A percentile compares a stretch with the other conserved stretches of the same genome.
Evolutionary conservation across 306 rosid genomes (phyloP).

Genomic region (Rosa persica): DNA sequence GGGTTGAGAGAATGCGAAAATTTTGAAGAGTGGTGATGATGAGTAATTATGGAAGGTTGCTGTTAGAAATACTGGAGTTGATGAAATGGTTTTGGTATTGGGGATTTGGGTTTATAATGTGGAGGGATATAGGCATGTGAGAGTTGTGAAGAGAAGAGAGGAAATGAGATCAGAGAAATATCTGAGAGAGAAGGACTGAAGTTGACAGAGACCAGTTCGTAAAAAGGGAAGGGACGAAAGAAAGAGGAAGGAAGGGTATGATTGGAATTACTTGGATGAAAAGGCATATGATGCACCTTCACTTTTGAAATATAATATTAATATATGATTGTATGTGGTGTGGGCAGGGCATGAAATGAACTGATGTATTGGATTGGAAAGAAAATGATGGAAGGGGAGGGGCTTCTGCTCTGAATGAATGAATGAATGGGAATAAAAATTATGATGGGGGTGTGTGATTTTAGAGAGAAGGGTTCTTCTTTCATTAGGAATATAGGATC

Average conservation of each 20-base stretch:
- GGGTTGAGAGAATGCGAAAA: neutral
- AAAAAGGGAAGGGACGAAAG: constrained; percentile 93
- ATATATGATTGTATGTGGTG: neutral
- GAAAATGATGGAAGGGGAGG: constrained; percentile 15
- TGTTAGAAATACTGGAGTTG: constrained; percentile 13
- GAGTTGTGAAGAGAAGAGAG: constrained; percentile 33
- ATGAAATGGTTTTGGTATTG: constrained; percentile 34
- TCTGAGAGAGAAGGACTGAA: constrained; percentile 92
- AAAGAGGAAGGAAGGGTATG: constrained; percentile 69
- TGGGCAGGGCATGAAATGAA: constrained; percentile 17
- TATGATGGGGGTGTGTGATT: constrained; percentile 43
- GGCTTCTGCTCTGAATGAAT: constrained; percentile 50
- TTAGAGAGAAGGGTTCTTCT: constrained; percentile 47
- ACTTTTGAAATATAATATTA: neutral
- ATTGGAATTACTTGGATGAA: constrained; percentile 47
- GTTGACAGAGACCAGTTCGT: constrained; percentile 74
- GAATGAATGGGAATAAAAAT: constrained; percentile 57
- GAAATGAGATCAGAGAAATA: constrained; percentile 54
- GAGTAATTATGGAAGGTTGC: neutral
- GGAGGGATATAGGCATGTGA: neutral
- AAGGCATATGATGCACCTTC: constrained; percentile 39
- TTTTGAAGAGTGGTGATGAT: neutral
- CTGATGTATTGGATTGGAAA: constrained; percentile 39
- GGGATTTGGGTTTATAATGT: constrained; percentile 15
- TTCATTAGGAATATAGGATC: constrained; percentile 33